phyloP scores from a whole-genome alignment of 2,329 filamentous ascomycete species.

The Aspergillus awamori region DNA sequence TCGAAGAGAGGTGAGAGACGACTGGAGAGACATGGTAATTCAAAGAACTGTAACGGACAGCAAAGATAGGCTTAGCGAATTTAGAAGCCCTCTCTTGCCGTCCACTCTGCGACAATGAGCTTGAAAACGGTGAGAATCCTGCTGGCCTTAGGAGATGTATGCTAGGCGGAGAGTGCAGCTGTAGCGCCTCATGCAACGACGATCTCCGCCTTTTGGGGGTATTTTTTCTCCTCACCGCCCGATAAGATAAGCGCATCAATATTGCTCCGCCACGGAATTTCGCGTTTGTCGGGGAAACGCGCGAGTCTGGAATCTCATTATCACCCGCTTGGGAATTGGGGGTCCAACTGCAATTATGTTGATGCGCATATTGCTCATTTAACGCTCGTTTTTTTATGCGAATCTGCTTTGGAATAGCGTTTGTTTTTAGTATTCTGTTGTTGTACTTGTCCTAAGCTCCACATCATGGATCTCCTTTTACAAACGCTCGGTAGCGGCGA shows the following conservation, averaged over 20 bases:
- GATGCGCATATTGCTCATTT: not conserved
- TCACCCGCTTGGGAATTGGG: not conserved
- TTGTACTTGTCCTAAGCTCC: not conserved
- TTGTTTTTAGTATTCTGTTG: too few relatives aligned
- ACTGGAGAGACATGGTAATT: conserved; percentile 9
- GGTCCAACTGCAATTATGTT: not conserved
- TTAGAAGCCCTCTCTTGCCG: too few relatives aligned
- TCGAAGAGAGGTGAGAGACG: conserved; percentile 11
- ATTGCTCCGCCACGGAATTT: conserved; percentile 13
- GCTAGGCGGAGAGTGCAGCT: too few relatives aligned
- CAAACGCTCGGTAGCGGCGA: not conserved
- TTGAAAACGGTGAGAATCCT: too few relatives aligned
- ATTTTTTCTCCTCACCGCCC: not conserved
- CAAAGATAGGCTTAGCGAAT: too few relatives aligned
- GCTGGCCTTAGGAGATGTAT: too few relatives aligned
- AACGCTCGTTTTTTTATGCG: not conserved
- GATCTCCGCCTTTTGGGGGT: not conserved
- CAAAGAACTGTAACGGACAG: too few relatives aligned
- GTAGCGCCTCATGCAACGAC: too few relatives aligned
- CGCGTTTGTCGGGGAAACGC: conserved; percentile 15
- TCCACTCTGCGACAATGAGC: too few relatives aligned
- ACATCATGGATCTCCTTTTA: not conserved
- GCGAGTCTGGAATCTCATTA: conserved; percentile 7
- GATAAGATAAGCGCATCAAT: conserved; percentile 25
- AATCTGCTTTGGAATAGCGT: not conserved